These are phyloP conservation scores for Crucibulum cyathiforme DNA, from an alignment of 1,284 basidiomycete species.

Conservation along the genomic window DNA sequence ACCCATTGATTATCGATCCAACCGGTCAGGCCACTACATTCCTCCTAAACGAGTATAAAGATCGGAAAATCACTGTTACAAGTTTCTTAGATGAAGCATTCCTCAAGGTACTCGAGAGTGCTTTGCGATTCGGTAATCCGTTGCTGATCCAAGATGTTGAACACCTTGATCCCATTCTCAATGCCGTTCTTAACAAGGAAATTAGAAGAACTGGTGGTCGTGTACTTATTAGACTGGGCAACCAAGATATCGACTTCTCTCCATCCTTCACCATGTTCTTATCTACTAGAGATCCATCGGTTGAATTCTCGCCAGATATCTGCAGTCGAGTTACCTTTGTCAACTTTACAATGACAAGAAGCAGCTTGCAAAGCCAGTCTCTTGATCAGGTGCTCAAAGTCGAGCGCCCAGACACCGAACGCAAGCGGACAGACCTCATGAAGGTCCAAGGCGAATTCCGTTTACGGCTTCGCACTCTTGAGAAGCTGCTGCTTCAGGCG, in stretches of 20 bases:
- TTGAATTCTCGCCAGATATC: conserved; percentile 98
- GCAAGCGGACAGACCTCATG: conserved; percentile 97
- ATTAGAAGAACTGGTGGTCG: conserved; percentile 95
- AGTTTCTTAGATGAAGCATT: conserved; percentile 99
- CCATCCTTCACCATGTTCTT: conserved; percentile 99
- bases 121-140: conserved; percentile 98
- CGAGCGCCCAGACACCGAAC: conserved; percentile 96
- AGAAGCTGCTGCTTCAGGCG: conserved; percentile 92
- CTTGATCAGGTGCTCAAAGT: conserved; percentile 97
- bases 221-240: conserved; percentile 97
- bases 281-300: conserved; percentile 95
- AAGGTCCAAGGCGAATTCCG: conserved; percentile 99
- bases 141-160: conserved; percentile 98
- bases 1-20: conserved; percentile 98
- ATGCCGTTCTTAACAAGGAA: conserved; percentile 97
- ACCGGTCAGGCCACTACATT: conserved; percentile 98
- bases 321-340: conserved; percentile 99
- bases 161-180: conserved; percentile 96
- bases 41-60: conserved; percentile 93
- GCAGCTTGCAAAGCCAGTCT: conserved; percentile 97
- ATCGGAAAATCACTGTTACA: conserved; percentile 96
- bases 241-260: conserved; percentile 99
- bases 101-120: conserved; percentile 97
- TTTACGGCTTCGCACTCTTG: conserved; percentile 89
- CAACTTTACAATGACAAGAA: conserved; percentile 99